Evolutionary conservation across 2,329 filamentous ascomycete genomes (phyloP).

Genomic region (Fusarium praegraminearum): DNA sequence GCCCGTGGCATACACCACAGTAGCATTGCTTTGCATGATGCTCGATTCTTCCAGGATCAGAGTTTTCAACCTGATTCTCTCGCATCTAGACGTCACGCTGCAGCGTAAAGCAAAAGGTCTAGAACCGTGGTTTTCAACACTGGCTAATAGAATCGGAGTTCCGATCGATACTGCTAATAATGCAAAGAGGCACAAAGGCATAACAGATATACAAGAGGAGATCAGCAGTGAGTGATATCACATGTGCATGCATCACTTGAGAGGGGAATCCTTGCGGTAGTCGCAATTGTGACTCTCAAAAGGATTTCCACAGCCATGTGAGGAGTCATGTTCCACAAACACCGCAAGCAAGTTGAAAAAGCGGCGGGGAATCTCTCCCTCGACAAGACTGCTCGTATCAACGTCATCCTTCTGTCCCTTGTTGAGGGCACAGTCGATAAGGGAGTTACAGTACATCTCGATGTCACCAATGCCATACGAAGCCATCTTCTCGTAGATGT

Average conservation of each 20-base stretch:
- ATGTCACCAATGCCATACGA: slow-evolving; percentile 25
- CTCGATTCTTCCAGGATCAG: background rate
- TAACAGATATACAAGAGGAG: background rate
- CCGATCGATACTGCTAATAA: background rate
- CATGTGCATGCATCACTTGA: background rate
- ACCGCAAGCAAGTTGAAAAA: slow-evolving; percentile 25
- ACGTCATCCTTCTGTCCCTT: slow-evolving; percentile 11
- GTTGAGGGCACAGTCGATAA: slow-evolving; percentile 21
- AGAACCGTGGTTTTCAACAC: background rate
- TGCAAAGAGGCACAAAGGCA: background rate
- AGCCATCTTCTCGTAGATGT: slow-evolving; percentile 37
- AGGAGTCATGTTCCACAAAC: slow-evolving; percentile 20
- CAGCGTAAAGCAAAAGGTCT: background rate
- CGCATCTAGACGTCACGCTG: background rate
- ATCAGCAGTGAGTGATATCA: rapidly evolving
- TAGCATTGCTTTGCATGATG: rapidly evolving
- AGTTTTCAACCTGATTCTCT: background rate
- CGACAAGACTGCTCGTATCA: slow-evolving; percentile 9
- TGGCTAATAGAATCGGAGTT: too few species aligned
- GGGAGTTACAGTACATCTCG: slow-evolving; percentile 20
- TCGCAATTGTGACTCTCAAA: slow-evolving; percentile 14
- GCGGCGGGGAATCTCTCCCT: slow-evolving; percentile 19
- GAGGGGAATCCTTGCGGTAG: slow-evolving; percentile 20
- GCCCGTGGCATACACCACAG: rapidly evolving
- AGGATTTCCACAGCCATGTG: slow-evolving; percentile 6